Evolutionary conservation across 2,329 filamentous ascomycete genomes (phyloP).

Genomic region (Pseudopithomyces maydicus): DNA sequence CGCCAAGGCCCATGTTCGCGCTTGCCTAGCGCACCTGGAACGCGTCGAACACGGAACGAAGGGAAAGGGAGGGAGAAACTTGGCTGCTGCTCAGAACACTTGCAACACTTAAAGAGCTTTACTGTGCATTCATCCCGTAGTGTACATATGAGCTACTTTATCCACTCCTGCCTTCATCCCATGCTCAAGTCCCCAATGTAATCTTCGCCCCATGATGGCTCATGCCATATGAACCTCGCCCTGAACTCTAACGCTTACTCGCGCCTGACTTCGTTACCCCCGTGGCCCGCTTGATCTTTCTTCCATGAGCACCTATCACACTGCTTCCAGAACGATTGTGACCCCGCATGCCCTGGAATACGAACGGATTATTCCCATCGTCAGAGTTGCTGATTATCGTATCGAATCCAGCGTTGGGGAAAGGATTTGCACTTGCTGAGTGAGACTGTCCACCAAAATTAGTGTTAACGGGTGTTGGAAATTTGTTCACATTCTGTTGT

Average conservation of each 20-base stretch:
- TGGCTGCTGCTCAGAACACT: too few relatives aligned
- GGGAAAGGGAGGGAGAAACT: neutral
- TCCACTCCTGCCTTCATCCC: too few relatives aligned
- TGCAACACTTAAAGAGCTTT: too few relatives aligned
- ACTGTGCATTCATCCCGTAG: too few relatives aligned
- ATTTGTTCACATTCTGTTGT: neutral
- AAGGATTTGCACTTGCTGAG: neutral
- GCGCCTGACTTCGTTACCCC: neutral
- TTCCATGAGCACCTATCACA: neutral
- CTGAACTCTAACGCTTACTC: neutral
- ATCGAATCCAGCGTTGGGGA: neutral
- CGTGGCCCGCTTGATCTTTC: neutral
- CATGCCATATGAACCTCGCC: neutral
- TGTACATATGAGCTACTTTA: too few relatives aligned
- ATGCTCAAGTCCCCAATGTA: too few relatives aligned
- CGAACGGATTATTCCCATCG: neutral
- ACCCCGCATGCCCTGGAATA: neutral
- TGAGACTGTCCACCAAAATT: neutral
- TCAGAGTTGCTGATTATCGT: neutral
- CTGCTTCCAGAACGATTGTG: neutral
- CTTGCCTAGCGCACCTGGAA: neutral
- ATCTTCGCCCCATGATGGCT: too few relatives aligned
- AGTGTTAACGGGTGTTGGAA: neutral
- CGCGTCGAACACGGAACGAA: too few relatives aligned
- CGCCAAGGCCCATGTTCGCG: conserved; percentile 1